These are phyloP conservation scores for Nicotiana knightiana DNA, from an alignment of 257 asterid species.

Conservation along the genomic window DNA sequence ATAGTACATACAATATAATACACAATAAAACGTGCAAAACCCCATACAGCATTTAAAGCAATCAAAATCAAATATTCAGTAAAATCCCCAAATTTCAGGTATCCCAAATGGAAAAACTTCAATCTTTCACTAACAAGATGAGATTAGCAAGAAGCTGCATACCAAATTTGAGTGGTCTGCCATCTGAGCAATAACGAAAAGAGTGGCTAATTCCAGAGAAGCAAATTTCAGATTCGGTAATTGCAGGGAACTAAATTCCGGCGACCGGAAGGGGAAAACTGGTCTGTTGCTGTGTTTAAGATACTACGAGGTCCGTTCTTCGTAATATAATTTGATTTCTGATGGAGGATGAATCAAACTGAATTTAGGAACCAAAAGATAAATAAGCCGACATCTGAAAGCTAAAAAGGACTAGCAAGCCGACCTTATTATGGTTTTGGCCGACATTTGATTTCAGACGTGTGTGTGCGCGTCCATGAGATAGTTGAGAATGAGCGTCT, in stretches of 20 bases:
- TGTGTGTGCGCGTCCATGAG: no score
- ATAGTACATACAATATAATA: not conserved
- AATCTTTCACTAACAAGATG: not conserved
- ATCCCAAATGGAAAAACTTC: not conserved
- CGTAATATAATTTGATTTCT: not conserved
- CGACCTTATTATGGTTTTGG: not conserved
- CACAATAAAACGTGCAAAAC: not conserved
- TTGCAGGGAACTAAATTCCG: not conserved
- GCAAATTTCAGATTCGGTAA: not conserved
- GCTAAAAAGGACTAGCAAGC: not conserved
- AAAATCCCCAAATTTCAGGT: not conserved
- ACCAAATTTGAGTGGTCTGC: slow-evolving; percentile 1
- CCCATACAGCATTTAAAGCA: not conserved
- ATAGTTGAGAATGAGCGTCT: no score
- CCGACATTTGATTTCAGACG: not conserved
- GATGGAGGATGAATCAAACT: not conserved
- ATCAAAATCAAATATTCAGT: not conserved
- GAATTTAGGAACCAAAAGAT: not conserved
- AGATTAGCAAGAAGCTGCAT: not conserved
- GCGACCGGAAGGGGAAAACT: not conserved
- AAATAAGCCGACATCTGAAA: not conserved
- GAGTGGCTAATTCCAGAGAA: not conserved
- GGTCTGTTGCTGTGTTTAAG: not conserved
- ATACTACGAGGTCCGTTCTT: not conserved
- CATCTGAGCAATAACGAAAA: not conserved